Percentiles rank a stretch among this genome's conserved stretches.
Evolutionary conservation across 352 stramenopile species (phyloP).

Genomic region (Globisporangium acanthophoron): DNA sequence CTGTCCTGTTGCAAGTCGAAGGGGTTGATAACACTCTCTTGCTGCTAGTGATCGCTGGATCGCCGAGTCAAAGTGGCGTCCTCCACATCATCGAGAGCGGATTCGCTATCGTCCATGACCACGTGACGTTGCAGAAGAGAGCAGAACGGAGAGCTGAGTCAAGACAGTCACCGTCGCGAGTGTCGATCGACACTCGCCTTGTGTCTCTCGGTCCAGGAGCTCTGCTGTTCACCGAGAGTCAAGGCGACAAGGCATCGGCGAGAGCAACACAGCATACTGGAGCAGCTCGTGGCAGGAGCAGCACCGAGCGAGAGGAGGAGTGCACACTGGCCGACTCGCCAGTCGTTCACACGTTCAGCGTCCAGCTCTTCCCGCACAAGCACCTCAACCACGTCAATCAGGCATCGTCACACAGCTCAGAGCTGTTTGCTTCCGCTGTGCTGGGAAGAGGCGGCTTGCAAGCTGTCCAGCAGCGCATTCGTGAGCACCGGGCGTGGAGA

Average conservation of each 20-base stretch:
- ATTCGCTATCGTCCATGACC: conserved; percentile 36
- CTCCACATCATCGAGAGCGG: conserved; percentile 37
- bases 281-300: not conserved
- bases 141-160: conserved; percentile 9
- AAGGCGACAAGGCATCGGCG: not conserved
- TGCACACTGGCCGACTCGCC: conserved; percentile 41
- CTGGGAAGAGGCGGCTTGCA: conserved; percentile 30
- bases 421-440: conserved; percentile 22
- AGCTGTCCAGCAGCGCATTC: conserved; percentile 19
- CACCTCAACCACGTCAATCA: not conserved
- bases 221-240: conserved; percentile 27
- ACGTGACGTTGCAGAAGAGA: conserved; percentile 25
- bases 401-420: conserved; percentile 9
- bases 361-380: conserved; percentile 23
- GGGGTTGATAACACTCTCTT: too few species aligned
- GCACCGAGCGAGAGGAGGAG: conserved; percentile 5
- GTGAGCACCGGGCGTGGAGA: conserved; percentile 22
- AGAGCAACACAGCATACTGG: not conserved
- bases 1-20: too few species aligned
- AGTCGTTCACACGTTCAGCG: conserved; percentile 20
- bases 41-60: conserved; percentile 26
- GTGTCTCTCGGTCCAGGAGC: conserved; percentile 28
- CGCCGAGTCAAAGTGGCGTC: conserved; percentile 15
- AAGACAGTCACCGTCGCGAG: conserved; percentile 11
- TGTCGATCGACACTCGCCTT: conserved; percentile 34